phyloP scores from a whole-genome alignment of 176 grass and related monocot genomes.

The Tuctoria greenei region DNA sequence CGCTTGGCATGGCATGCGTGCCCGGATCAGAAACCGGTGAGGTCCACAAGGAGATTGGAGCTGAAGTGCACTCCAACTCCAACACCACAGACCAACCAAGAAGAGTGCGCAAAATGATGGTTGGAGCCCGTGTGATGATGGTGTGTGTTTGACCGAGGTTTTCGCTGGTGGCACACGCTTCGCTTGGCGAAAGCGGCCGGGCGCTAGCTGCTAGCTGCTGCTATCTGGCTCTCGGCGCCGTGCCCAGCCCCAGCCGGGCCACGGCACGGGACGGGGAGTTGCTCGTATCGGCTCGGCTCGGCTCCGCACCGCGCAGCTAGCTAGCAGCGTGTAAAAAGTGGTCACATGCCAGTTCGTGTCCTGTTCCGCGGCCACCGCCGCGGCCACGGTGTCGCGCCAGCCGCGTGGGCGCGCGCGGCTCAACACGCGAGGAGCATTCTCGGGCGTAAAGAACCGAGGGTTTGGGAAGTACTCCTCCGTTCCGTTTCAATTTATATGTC shows the following conservation, averaged over 20 bases:
- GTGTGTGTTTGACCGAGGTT: constrained; percentile 32
- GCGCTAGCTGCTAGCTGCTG: not conserved
- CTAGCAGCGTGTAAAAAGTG: too few relatives aligned
- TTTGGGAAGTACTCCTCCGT: too few relatives aligned
- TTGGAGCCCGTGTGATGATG: too few relatives aligned
- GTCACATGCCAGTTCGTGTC: not conserved
- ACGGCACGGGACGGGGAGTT: not conserved
- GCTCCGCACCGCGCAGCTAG: not conserved
- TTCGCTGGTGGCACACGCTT: not conserved
- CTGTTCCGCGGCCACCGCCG: not conserved
- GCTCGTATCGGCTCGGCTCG: too few relatives aligned
- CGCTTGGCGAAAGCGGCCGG: constrained; percentile 21
- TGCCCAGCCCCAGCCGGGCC: not conserved
- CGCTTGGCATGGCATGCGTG: not conserved
- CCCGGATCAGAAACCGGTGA: not conserved
- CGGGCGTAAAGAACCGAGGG: not conserved
- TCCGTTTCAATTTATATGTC: too few relatives aligned
- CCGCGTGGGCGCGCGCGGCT: not conserved
- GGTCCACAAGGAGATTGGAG: not conserved
- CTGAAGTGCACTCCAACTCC: constrained; percentile 25
- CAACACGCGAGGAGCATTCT: not conserved
- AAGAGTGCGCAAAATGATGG: not conserved
- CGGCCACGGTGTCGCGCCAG: not conserved
- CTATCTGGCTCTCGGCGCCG: not conserved
- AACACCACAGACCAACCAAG: too few relatives aligned